Percentiles rank a stretch among this genome's conserved stretches.
Evolutionary conservation across 2,329 filamentous ascomycete species (phyloP).

Genomic region (Clonostachys rhizophaga): DNA sequence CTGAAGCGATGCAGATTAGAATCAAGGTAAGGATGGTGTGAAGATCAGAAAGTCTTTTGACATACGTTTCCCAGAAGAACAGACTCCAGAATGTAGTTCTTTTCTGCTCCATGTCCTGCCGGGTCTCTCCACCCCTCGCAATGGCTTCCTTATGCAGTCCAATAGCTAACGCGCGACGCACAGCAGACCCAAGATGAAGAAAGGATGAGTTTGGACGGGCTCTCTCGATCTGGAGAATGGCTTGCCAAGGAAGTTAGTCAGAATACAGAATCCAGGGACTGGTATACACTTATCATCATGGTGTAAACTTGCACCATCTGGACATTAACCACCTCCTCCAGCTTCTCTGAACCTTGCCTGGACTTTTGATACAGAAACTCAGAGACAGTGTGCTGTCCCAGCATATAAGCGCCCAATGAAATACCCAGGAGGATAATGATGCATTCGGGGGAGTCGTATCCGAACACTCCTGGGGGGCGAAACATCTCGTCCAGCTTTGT

Average conservation of each 20-base stretch:
- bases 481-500: slow-evolving; percentile 26
- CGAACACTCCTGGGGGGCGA: slow-evolving; percentile 15
- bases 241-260: slow-evolving; percentile 14
- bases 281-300: slow-evolving; percentile 32
- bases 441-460: slow-evolving; percentile 23
- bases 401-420: slow-evolving; percentile 27
- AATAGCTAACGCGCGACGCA: slow-evolving; percentile 33
- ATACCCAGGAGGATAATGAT: slow-evolving; percentile 29
- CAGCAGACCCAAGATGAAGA: slow-evolving; percentile 29
- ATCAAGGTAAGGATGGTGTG: not conserved
- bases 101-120: slow-evolving; percentile 26
- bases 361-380: slow-evolving; percentile 36
- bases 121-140: slow-evolving; percentile 15
- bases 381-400: slow-evolving; percentile 28
- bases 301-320: slow-evolving; percentile 34
- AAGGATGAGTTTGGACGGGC: slow-evolving; percentile 36
- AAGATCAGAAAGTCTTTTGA: not conserved
- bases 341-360: slow-evolving; percentile 24
- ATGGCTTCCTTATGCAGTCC: slow-evolving; percentile 35
- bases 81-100: slow-evolving; percentile 26
- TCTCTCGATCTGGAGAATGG: slow-evolving; percentile 35
- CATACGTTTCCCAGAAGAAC: slow-evolving; percentile 36
- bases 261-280: not conserved
- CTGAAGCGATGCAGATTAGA: slow-evolving; percentile 10
- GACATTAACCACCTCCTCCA: slow-evolving; percentile 37